Conservation (phyloP, 192 early-diverging fungal species). For the Powellomyces hirtus region DNA sequence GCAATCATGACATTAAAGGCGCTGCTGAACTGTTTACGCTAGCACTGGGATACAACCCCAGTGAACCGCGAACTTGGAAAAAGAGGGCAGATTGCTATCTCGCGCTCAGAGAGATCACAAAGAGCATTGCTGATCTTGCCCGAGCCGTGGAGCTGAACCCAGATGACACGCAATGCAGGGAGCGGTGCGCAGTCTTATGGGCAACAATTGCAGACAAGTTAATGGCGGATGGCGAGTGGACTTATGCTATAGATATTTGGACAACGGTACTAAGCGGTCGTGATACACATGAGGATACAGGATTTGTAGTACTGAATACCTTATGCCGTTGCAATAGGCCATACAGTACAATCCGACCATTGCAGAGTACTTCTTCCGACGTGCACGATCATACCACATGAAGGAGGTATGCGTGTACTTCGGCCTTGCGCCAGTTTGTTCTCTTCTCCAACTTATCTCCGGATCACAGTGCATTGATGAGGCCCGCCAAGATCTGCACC, state of each 20-base stretch:
- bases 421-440: not conserved
- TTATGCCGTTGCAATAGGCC: conserved; percentile 12
- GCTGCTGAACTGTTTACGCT: conserved; percentile 34
- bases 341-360: conserved; percentile 20
- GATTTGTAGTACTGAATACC: not conserved
- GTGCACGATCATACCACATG: conserved; percentile 15
- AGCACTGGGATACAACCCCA: conserved; percentile 28
- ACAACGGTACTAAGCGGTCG: too few relatives aligned
- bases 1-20: not conserved
- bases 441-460: not conserved
- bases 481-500: conserved; percentile 25
- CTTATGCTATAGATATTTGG: conserved; percentile 16
- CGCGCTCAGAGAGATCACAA: not conserved
- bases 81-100: conserved; percentile 45
- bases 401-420: conserved; percentile 2
- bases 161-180: conserved; percentile 24
- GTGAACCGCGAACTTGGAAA: conserved; percentile 36
- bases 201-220: conserved; percentile 25
- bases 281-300: not conserved
- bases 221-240: conserved; percentile 26
- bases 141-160: conserved; percentile 23
- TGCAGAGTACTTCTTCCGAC: conserved; percentile 13
- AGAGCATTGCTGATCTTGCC: conserved; percentile 13
- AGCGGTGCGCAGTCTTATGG: conserved; percentile 28
- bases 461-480: conserved; percentile 20